A percentile compares a stretch with the other conserved stretches of the same genome.
phyloP scores from a whole-genome alignment of 768 basidiomycete genomes.

The Paxillus rubicundulus region DNA sequence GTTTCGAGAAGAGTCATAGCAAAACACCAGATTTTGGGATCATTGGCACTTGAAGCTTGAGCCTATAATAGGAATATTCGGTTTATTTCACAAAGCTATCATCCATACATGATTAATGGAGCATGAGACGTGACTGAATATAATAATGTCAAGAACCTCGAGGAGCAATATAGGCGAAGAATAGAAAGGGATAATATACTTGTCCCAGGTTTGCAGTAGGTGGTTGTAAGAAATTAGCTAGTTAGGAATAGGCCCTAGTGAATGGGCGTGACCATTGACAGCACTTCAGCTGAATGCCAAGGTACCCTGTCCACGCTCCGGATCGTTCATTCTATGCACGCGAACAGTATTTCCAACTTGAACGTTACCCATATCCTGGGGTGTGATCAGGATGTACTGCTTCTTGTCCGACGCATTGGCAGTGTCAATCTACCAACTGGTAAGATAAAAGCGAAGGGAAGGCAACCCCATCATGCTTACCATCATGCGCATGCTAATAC shows the following conservation, averaged over 20 bases:
- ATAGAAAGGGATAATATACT: conserved; percentile 4
- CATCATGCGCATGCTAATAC: conserved; percentile 95
- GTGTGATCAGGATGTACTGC: conserved; percentile 94
- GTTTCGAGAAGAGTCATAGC: neutral
- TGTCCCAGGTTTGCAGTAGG: neutral
- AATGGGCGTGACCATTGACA: neutral
- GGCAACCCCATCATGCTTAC: conserved; percentile 38
- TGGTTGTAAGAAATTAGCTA: neutral
- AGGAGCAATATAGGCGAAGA: conserved; percentile 6
- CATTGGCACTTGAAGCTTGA: neutral
- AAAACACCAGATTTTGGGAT: neutral
- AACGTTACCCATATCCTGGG: conserved; percentile 86
- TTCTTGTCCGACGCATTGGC: conserved; percentile 85
- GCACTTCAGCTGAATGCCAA: conserved; percentile 33
- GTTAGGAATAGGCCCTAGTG: neutral
- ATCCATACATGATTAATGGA: neutral
- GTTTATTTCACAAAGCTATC: neutral
- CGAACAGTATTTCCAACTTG: conserved; percentile 64
- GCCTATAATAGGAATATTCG: neutral
- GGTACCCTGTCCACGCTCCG: conserved; percentile 62
- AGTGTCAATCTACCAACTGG: conserved; percentile 66
- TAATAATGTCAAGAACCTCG: neutral
- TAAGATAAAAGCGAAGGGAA: conserved; percentile 3
- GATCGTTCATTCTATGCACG: conserved; percentile 76
- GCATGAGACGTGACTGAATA: neutral